Percentiles rank a stretch among this genome's conserved stretches.
Conservation (phyloP, 2,329 filamentous ascomycete species). For the Neofusicoccum cordaticola region DNA sequence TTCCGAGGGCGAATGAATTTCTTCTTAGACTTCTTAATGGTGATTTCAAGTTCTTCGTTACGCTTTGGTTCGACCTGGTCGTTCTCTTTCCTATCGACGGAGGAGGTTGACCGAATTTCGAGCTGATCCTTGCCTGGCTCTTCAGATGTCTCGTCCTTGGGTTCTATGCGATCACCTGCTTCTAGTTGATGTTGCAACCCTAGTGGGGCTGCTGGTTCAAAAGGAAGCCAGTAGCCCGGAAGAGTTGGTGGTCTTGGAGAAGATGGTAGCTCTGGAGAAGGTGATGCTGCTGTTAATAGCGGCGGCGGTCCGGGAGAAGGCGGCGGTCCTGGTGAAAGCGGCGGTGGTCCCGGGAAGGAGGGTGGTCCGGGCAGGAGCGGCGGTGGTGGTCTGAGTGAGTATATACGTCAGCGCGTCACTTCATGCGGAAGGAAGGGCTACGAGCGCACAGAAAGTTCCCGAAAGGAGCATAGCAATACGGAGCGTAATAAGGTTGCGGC, state of each 20-base stretch:
- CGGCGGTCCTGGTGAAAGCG: background rate
- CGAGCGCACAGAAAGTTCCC: background rate
- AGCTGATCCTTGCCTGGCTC: background rate
- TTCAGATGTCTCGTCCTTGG: background rate
- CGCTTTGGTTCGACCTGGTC: background rate
- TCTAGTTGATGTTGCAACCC: background rate
- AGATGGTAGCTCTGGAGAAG: background rate
- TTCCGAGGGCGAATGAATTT: background rate
- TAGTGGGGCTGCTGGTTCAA: background rate
- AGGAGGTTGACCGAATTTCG: background rate
- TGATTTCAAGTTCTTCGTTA: too few species aligned
- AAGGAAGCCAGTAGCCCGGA: background rate
- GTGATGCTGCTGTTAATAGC: too few species aligned
- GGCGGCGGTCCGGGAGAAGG: background rate
- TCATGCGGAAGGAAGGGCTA: background rate
- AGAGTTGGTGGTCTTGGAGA: background rate
- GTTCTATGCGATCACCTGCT: background rate
- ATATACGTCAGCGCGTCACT: background rate
- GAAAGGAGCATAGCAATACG: background rate
- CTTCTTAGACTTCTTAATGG: background rate
- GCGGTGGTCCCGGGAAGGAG: background rate
- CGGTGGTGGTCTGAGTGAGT: background rate
- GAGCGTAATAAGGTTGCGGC: background rate
- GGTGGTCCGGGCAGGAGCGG: background rate
- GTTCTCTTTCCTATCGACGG: background rate